These are phyloP conservation scores for Zasmidium angulare DNA, from an alignment of 2,329 filamentous ascomycete genomes.

Conservation along the genomic window DNA sequence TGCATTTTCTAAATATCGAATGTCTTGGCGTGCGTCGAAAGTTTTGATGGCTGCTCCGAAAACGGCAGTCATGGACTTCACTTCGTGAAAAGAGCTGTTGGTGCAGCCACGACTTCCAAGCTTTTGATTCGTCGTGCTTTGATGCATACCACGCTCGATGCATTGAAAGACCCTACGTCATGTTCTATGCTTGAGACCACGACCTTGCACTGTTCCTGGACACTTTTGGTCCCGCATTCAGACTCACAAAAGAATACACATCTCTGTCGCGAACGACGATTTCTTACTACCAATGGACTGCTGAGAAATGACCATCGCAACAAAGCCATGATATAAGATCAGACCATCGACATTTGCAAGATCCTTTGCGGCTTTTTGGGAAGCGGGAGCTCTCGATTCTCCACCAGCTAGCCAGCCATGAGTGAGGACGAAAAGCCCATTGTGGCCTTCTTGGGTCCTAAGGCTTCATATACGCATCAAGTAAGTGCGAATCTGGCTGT, in stretches of 20 bases:
- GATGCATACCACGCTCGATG: no score
- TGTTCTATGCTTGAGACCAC: not conserved
- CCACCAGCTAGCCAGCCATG: not conserved
- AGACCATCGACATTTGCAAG: no score
- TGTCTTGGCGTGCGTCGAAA: conserved; percentile 4
- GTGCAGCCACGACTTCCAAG: no score
- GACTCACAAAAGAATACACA: no score
- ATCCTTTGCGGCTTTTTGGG: not conserved
- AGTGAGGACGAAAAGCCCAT: conserved; percentile 9
- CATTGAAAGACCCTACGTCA: not conserved
- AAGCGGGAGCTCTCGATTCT: not conserved
- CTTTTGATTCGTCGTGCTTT: no score
- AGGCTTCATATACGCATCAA: conserved; percentile 69
- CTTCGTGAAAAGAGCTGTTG: not conserved
- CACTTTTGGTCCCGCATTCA: not conserved
- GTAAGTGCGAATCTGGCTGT: conserved; percentile 40
- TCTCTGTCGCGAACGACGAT: no score
- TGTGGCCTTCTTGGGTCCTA: conserved; percentile 62
- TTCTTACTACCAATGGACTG: no score
- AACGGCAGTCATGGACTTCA: not conserved
- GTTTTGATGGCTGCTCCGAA: not conserved
- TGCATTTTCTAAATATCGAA: not conserved
- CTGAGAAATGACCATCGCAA: no score
- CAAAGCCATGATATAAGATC: no score
- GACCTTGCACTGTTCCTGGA: not conserved